A percentile compares a stretch with the other conserved stretches of the same genome.
These are phyloP conservation scores for Leccinum solheimii DNA, from an alignment of 1,284 basidiomycete genomes.

Conservation along the genomic window DNA sequence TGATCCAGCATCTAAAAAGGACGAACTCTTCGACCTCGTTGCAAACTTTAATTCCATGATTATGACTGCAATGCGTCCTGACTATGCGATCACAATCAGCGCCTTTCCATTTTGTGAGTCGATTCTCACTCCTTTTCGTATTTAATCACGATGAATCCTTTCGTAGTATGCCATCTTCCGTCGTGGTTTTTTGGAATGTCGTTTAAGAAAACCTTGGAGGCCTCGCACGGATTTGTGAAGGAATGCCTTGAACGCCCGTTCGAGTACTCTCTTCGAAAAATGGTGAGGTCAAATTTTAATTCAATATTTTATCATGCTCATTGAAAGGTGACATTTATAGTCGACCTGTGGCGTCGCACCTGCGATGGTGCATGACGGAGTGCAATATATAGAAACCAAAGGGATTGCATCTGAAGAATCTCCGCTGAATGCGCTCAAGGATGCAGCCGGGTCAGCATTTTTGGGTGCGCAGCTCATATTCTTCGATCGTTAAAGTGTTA, in stretches of 20 bases:
- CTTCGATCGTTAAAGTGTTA: neutral
- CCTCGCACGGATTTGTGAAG: neutral
- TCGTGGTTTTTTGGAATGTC: constrained; percentile 15
- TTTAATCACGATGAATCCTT: neutral
- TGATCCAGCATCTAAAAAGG: neutral
- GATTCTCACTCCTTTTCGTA: neutral
- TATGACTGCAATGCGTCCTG: constrained; percentile 1
- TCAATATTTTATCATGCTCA: neutral
- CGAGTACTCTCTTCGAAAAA: constrained; percentile 4
- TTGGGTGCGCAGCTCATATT: constrained; percentile 10
- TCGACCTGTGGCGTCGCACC: neutral
- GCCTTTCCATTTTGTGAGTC: constrained; percentile 4
- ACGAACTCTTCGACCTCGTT: neutral
- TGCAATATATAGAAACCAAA: constrained; percentile 2
- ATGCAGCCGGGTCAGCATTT: constrained; percentile 13
- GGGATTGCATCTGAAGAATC: neutral
- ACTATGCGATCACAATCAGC: constrained; percentile 3
- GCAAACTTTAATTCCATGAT: neutral
- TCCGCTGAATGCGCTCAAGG: constrained; percentile 12
- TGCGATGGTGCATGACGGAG: constrained; percentile 16
- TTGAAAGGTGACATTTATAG: neutral
- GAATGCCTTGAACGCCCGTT: constrained; percentile 6
- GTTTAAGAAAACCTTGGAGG: constrained; percentile 1
- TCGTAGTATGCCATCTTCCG: constrained; percentile 7
- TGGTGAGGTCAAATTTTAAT: neutral